Evolutionary conservation across 1,284 basidiomycete genomes (phyloP), one percentile per base, ranked within the genome.

Genomic region (Retiboletus flavoniger): DNA sequence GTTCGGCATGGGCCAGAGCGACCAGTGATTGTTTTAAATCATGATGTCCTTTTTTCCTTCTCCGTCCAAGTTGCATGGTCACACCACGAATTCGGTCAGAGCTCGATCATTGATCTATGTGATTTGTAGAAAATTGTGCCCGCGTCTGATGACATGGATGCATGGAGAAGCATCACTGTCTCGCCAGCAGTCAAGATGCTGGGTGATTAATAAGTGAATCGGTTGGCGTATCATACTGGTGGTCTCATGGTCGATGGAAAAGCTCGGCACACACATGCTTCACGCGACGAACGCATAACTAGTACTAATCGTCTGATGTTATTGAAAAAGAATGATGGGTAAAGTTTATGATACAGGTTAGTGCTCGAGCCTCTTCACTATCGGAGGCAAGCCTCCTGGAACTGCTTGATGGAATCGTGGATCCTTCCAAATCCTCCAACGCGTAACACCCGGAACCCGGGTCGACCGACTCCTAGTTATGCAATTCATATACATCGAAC

Each of bases 301-400:
- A 6, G 24, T 24, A 24, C 4, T 24, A 24, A 24, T 24, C 6
- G 24, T 13, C 16, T 9, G 7, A 31, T 24, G 29, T 3, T 10
- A 49, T 24, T 26, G 21, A 13, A 17, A 6, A n/a, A 11, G 19
- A 24, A 21, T 17, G 29, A n/a, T 11, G 28, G 14, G 14, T 28
- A 31, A 16, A 41, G 5, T 5, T 4, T 46, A 46, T 35, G 51
- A 55, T 54, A 54, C 51, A 50, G 3, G n/a, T 34, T 17, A 19
- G 13, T 32, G 32, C 24, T 26, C 11, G 47, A 11, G 31, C 9
- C 28, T 32, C 47, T 50, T 24, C 41, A 24, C 31, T 29, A 10
- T 38, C 31, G 31, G 14, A n/a, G 19, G 31, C 16, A 38, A 8
- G 36, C 14, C 14, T 14, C 9, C 17, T n/a, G n/a, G 9, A 35